These are phyloP conservation scores for Dendrobium nobile DNA, from an alignment of 106 monocot species.

Conservation along the genomic window DNA sequence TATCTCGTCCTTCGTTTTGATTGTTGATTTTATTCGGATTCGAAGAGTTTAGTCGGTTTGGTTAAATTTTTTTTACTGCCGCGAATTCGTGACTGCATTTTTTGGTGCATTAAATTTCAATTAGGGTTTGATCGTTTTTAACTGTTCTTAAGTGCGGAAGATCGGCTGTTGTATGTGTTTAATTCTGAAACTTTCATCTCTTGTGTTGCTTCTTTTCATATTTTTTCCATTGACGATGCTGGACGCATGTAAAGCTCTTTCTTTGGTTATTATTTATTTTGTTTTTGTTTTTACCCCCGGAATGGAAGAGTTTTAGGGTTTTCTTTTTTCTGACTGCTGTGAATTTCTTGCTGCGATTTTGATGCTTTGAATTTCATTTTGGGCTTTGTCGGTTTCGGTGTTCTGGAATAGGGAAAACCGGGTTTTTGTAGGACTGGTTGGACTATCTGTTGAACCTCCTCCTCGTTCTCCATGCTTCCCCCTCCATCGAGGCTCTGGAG, in stretches of 20 bases:
- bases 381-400: neutral
- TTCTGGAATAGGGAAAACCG: neutral
- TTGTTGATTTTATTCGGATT: neutral
- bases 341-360: no score
- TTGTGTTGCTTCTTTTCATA: neutral
- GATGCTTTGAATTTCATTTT: neutral
- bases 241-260: no score
- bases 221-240: neutral
- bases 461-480: no score
- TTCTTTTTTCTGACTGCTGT: neutral
- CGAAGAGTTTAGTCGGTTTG: neutral
- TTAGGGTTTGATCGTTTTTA: neutral
- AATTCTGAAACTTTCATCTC: neutral
- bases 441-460: no score
- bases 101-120: neutral
- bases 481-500: no score
- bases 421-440: neutral
- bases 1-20: neutral
- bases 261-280: no score
- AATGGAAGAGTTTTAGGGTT: neutral
- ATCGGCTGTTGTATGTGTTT: neutral
- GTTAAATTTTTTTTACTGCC: neutral
- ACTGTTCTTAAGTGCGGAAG: neutral
- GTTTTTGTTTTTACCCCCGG: no score
- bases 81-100: neutral